These are phyloP conservation scores for Leishmania major DNA, from an alignment of 208 protist species.

Conservation along the genomic window DNA sequence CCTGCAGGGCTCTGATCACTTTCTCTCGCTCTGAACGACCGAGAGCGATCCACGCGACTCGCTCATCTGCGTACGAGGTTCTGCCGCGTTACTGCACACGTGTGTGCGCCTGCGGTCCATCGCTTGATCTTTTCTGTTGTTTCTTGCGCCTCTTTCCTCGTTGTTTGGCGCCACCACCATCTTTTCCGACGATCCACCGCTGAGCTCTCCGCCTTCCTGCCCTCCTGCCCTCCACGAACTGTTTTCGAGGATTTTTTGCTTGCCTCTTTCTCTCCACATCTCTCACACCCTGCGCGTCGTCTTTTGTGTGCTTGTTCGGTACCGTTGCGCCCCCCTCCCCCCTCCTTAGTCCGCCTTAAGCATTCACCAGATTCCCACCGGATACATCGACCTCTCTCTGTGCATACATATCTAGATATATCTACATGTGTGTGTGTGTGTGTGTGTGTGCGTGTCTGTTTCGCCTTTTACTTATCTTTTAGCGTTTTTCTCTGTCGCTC, in stretches of 20 bases:
- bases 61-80: too few relatives aligned
- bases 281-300: not conserved
- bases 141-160: too few relatives aligned
- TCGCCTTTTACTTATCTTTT: not conserved
- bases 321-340: not conserved
- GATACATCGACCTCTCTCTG: not conserved
- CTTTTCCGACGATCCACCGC: not conserved
- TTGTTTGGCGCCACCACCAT: not conserved
- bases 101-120: too few relatives aligned
- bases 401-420: not conserved
- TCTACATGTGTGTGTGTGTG: not conserved
- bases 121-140: too few relatives aligned
- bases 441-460: too few relatives aligned
- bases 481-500: not conserved
- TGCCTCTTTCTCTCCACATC: not conserved
- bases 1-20: too few relatives aligned
- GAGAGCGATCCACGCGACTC: too few relatives aligned
- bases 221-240: too few relatives aligned
- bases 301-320: too few relatives aligned
- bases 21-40: too few relatives aligned
- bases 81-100: too few relatives aligned
- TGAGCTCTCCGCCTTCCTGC: not conserved
- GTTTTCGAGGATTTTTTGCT: too few relatives aligned
- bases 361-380: not conserved
- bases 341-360: not conserved